A percentile compares a stretch with the other conserved stretches of the same genome.
phyloP scores from a whole-genome alignment of 148 eudicot genomes.

The Arbutus unedo region DNA sequence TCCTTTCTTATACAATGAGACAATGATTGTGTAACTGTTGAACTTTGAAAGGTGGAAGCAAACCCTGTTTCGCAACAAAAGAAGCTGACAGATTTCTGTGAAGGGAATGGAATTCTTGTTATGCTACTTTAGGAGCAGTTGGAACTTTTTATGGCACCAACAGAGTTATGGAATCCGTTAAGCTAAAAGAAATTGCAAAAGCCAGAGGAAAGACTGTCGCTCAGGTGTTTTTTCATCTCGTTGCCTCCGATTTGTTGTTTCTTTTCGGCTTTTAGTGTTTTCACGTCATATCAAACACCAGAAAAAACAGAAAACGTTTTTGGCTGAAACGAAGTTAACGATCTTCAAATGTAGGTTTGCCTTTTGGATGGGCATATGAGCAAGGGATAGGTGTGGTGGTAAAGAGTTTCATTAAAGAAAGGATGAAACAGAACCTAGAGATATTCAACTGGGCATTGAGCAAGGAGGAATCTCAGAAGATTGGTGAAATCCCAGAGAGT shows the following conservation, averaged over 20 bases:
- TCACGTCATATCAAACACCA: not conserved
- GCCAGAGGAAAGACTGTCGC: slow-evolving; percentile 53
- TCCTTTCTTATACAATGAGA: not conserved
- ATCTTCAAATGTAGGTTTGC: slow-evolving; percentile 29
- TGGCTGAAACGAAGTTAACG: not conserved
- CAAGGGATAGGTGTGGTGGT: slow-evolving; percentile 39
- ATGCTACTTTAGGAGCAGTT: slow-evolving; percentile 41
- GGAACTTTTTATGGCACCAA: slow-evolving; percentile 48
- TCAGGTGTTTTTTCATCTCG: slow-evolving; percentile 31
- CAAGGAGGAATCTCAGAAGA: slow-evolving; percentile 37
- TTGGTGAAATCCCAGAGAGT: slow-evolving; percentile 39
- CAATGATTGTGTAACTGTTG: slow-evolving; percentile 1
- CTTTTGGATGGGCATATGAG: slow-evolving; percentile 55
- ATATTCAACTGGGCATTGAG: slow-evolving; percentile 46
- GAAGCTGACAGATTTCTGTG: slow-evolving; percentile 55
- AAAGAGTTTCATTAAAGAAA: slow-evolving; percentile 36
- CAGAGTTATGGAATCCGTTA: slow-evolving; percentile 39
- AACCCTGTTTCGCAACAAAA: slow-evolving; percentile 67
- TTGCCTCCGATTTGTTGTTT: not conserved
- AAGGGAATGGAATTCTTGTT: slow-evolving; percentile 43
- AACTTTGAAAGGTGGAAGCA: slow-evolving; percentile 52
- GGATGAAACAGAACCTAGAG: slow-evolving; percentile 53
- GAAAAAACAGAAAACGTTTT: not conserved
- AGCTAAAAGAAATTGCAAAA: slow-evolving; percentile 47
- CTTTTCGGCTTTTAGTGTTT: not conserved